Base-by-base conservation (phyloP, 2,329 filamentous ascomycete genomes). In the Botrytis aclada region DNA sequence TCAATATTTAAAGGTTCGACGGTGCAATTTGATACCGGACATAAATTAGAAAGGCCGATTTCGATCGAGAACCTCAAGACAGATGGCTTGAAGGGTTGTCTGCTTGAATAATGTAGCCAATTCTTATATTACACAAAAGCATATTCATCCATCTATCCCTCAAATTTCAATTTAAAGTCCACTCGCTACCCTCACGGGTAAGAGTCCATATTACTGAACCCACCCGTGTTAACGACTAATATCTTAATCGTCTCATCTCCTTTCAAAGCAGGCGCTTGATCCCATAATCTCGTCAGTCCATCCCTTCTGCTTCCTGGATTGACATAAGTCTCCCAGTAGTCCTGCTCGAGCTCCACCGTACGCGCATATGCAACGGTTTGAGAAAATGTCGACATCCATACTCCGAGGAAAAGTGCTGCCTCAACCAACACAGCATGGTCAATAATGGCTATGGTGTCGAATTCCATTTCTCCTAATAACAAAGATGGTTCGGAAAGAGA, bases 321-420 rank as follows among this genome's bases (percentile, higher is more conserved):
- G 22, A 79, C 54, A 72, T 78, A 74, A 12, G 51, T 67, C 20
- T 61, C 39, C 32, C 77, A 77, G 60, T 75, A 78, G 56, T 76
- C 76, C 4, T 72, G 73, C 32, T 66, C 72, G 16, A 72, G 56
- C 29, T 76, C 73, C 25, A 75, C 47, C 14, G 74, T 73, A 51
- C 77, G 75, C 8, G 75, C 74, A 74, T 74, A 78, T 29, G 77
- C 75, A 47, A 78, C 69, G 20, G 77, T 51, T 22, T 72, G 74
- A 16, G 76, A 77, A 69, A 79, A 74, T 12, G 75, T 75, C 25
- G 76, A 77, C 74, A 77, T 76, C 14, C 74, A 51, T 2, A 77
- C 37, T 6, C 77, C 77, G 29, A 78, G 41, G 14, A 74, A 79
- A 29, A 74, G 69, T 29, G 74, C 70, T 25, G 77, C 75, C 29